A percentile compares a stretch with the other conserved stretches of the same genome.
These are phyloP conservation scores for Penicillium canescens DNA, from an alignment of 495 filamentous ascomycete species.

Conservation along the genomic window DNA sequence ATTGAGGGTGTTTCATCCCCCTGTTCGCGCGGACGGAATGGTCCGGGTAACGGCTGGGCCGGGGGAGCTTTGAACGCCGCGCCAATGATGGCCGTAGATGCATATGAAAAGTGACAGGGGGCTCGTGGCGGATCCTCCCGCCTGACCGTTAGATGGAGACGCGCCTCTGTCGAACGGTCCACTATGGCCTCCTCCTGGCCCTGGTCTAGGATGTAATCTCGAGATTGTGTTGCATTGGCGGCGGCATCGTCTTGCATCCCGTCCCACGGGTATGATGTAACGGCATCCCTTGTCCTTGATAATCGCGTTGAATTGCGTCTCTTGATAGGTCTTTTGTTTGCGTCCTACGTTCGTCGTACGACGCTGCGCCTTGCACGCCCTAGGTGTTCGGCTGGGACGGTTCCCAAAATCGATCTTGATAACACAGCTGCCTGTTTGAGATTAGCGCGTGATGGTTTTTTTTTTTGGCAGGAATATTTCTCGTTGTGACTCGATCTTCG, in stretches of 20 bases:
- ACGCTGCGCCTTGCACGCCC: too few species aligned
- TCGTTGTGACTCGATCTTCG: too few species aligned
- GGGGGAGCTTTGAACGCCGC: neutral
- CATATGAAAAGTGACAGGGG: constrained; percentile 1
- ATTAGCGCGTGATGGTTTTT: too few species aligned
- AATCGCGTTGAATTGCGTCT: too few species aligned
- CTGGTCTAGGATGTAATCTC: neutral
- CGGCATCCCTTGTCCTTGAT: too few species aligned
- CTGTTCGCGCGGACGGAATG: constrained; percentile 9
- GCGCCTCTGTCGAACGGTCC: constrained; percentile 10
- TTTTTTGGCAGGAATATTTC: too few species aligned
- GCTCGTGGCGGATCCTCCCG: constrained; percentile 21
- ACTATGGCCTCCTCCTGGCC: constrained; percentile 14
- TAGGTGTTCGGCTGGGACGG: constrained; percentile 12
- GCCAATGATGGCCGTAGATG: constrained; percentile 7
- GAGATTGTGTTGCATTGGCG: neutral
- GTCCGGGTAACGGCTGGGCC: neutral
- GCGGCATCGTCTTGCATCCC: too few species aligned
- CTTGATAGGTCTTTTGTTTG: too few species aligned
- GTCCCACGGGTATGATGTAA: too few species aligned
- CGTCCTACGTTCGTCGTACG: too few species aligned
- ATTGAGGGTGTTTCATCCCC: neutral
- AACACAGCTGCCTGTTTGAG: too few species aligned
- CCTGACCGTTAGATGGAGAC: constrained; percentile 22
- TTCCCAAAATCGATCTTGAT: neutral